Percentiles rank a stretch among this genome's conserved stretches.
Evolutionary conservation across 2,329 filamentous ascomycete species (phyloP).

Genomic region (Monilinia fructigena): DNA sequence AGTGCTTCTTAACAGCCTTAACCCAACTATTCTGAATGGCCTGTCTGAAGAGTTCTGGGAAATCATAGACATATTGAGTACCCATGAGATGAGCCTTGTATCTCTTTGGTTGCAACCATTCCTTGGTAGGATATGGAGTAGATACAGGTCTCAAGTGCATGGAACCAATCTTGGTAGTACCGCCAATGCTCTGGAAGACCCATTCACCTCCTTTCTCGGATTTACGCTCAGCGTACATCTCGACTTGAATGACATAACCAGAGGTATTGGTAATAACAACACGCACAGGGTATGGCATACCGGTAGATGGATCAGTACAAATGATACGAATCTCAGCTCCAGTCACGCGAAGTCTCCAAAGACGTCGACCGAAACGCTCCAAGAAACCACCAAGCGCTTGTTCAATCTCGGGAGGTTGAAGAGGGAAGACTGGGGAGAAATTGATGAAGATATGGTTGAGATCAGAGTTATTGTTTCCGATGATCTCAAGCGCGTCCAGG

Average conservation of each 20-base stretch:
- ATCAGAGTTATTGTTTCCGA: slow-evolving; percentile 98
- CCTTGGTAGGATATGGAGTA: slow-evolving; percentile 95
- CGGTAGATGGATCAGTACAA: slow-evolving; percentile 85
- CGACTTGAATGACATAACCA: slow-evolving; percentile 94
- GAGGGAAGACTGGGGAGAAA: slow-evolving; percentile 94
- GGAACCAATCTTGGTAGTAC: slow-evolving; percentile 89
- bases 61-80: slow-evolving; percentile 98
- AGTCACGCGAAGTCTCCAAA: slow-evolving; percentile 94
- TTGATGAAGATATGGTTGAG: slow-evolving; percentile 99
- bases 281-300: slow-evolving; percentile 84
- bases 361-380: slow-evolving; percentile 90
- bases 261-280: slow-evolving; percentile 98
- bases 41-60: slow-evolving; percentile 98
- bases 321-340: slow-evolving; percentile 98
- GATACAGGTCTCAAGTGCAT: slow-evolving; percentile 92
- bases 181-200: slow-evolving; percentile 97
- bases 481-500: slow-evolving; percentile 94
- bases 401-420: slow-evolving; percentile 86
- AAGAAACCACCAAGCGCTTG: slow-evolving; percentile 92
- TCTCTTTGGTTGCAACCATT: slow-evolving; percentile 96
- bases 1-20: slow-evolving; percentile 70
- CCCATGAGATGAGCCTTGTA: slow-evolving; percentile 99
- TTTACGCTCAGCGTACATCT: slow-evolving; percentile 96
- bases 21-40: slow-evolving; percentile 94
- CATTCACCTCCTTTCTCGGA: slow-evolving; percentile 92